Evolutionary conservation across 1,284 basidiomycete genomes (phyloP).

Genomic region (Trametes sp.): DNA sequence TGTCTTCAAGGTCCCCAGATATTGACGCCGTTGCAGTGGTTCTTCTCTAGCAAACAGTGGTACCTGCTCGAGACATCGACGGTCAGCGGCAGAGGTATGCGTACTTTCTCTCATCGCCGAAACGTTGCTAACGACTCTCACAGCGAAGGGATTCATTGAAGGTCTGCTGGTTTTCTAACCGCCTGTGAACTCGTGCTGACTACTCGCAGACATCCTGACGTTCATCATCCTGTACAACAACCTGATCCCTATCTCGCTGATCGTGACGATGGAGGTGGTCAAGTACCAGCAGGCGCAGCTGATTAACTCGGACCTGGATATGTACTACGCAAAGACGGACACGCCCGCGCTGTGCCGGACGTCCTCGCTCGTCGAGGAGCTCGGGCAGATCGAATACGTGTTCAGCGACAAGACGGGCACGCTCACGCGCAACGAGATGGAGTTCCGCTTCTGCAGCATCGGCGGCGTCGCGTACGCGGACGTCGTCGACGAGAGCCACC

Average conservation of each 20-base stretch:
- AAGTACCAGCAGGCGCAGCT: constrained; percentile 97
- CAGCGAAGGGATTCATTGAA: constrained; percentile 84
- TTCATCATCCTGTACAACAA: constrained; percentile 99
- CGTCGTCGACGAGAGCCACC: constrained; percentile 83
- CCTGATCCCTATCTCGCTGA: constrained; percentile 98
- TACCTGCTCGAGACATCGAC: constrained; percentile 73
- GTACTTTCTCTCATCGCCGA: not conserved
- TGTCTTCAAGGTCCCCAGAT: not conserved
- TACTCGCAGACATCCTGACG: constrained; percentile 84
- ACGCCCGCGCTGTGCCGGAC: constrained; percentile 97
- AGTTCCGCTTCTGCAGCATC: constrained; percentile 92
- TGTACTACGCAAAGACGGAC: constrained; percentile 95
- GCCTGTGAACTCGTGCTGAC: constrained; percentile 20
- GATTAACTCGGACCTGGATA: constrained; percentile 96
- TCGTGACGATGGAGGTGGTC: constrained; percentile 99
- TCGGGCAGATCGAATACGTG: constrained; percentile 98
- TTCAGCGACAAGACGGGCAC: constrained; percentile 99
- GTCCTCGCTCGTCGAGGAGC: constrained; percentile 96
- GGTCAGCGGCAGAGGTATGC: constrained; percentile 67
- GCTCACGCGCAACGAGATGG: constrained; percentile 98
- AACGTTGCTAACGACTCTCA: constrained; percentile 9
- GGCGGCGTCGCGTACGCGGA: constrained; percentile 92
- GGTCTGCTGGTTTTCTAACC: constrained; percentile 45
- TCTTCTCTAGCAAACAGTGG: constrained; percentile 86
- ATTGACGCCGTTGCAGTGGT: constrained; percentile 60